Conservation (phyloP, 2,329 filamentous ascomycete genomes). For the Alternaria sp. region DNA sequence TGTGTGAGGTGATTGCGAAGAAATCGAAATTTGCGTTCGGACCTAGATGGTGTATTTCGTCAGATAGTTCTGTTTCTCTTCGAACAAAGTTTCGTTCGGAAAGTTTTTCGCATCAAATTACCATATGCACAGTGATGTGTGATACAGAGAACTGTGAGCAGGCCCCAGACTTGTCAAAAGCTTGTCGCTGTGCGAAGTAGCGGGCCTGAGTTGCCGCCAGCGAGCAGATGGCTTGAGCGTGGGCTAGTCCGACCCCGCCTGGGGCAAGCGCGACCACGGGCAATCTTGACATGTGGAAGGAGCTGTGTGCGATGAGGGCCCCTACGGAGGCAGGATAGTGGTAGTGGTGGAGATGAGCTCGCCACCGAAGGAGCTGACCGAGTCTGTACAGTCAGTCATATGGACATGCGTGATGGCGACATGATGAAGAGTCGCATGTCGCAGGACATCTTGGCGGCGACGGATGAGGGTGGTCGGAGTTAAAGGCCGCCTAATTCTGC, state of each 20-base stretch:
- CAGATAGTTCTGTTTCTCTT: neutral
- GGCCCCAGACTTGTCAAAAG: neutral
- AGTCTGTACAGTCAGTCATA: constrained; percentile 10
- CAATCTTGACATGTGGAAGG: neutral
- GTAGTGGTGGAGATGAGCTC: neutral
- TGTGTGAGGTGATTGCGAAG: neutral
- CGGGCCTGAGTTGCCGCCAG: neutral
- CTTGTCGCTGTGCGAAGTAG: neutral
- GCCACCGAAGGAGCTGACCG: constrained; percentile 8
- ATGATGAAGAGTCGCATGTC: constrained; percentile 6
- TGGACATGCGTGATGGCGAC: constrained; percentile 4
- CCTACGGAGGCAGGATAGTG: neutral
- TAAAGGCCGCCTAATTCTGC: constrained; percentile 24
- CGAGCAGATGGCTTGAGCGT: constrained; percentile 3
- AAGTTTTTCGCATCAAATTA: neutral
- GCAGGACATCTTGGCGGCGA: constrained; percentile 12
- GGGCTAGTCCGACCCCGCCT: constrained; percentile 7
- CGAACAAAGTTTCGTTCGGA: neutral
- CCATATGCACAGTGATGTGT: neutral
- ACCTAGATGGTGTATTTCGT: neutral
- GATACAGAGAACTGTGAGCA: neutral
- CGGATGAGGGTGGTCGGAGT: constrained; percentile 21
- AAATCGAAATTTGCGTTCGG: neutral
- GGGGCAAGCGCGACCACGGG: neutral
- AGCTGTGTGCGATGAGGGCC: neutral